Evolutionary conservation across 2,329 filamentous ascomycete genomes (phyloP).

Genomic region (Alternaria postmessia): DNA sequence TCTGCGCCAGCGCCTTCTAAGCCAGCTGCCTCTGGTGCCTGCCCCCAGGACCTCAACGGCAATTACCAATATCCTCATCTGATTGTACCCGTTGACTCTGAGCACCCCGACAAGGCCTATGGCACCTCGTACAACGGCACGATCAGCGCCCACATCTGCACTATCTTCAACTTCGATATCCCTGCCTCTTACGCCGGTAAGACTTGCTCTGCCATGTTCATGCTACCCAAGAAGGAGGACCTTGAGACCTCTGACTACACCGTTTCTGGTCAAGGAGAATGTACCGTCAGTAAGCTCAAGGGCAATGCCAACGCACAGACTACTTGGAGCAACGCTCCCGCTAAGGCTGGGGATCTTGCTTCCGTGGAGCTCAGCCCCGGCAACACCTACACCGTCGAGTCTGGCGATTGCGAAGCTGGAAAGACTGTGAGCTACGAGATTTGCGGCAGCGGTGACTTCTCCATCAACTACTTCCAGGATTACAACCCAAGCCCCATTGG

Average conservation of each 20-base stretch:
- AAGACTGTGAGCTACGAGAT: slow-evolving; percentile 63
- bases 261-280: slow-evolving; percentile 62
- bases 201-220: slow-evolving; percentile 70
- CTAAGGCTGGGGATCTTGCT: slow-evolving; percentile 53
- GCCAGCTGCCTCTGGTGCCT: slow-evolving; percentile 6
- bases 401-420: slow-evolving; percentile 64
- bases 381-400: slow-evolving; percentile 60
- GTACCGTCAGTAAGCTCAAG: slow-evolving; percentile 63
- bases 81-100: slow-evolving; percentile 67
- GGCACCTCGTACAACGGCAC: slow-evolving; percentile 66
- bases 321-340: slow-evolving; percentile 63
- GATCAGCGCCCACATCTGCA: slow-evolving; percentile 53
- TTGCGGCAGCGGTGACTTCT: slow-evolving; percentile 57
- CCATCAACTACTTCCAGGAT: slow-evolving; percentile 70
- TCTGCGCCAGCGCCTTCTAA: not conserved
- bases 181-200: slow-evolving; percentile 62
- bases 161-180: slow-evolving; percentile 76
- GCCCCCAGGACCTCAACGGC: slow-evolving; percentile 37
- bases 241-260: slow-evolving; percentile 68
- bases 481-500: slow-evolving; percentile 61
- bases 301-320: slow-evolving; percentile 58
- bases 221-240: slow-evolving; percentile 65
- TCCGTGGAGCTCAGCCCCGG: slow-evolving; percentile 59
- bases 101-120: slow-evolving; percentile 59
- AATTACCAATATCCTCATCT: slow-evolving; percentile 54